Conservation (phyloP, 2,329 filamentous ascomycete genomes). For the Colletotrichum lini region DNA sequence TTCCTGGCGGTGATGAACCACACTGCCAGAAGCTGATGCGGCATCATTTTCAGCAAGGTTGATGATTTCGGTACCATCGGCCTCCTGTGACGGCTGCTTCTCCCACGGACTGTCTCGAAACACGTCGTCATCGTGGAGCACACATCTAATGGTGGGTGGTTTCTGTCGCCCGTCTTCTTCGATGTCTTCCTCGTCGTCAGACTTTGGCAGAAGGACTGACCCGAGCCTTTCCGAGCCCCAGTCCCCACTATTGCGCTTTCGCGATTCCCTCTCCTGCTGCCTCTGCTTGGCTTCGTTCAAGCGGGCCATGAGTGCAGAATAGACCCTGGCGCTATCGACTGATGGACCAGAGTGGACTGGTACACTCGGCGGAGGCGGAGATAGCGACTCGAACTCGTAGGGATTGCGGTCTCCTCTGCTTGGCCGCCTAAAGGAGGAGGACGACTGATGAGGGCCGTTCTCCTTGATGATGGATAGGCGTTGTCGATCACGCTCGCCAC, state of each 20-base stretch:
- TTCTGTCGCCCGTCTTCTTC: not conserved
- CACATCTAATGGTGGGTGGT: slow-evolving; percentile 49
- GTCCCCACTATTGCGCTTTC: not conserved
- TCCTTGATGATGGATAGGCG: slow-evolving; percentile 77
- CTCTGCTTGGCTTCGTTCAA: slow-evolving; percentile 57
- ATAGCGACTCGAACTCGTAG: slow-evolving; percentile 26
- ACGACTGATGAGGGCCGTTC: slow-evolving; percentile 60
- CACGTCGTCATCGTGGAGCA: slow-evolving; percentile 52
- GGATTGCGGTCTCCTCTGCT: slow-evolving; percentile 46
- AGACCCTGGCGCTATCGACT: slow-evolving; percentile 72
- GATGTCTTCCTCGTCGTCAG: not conserved
- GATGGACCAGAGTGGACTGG: slow-evolving; percentile 45
- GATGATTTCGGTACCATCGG: not conserved
- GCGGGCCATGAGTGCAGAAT: slow-evolving; percentile 74
- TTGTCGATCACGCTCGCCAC: slow-evolving; percentile 65
- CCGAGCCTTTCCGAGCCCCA: not conserved
- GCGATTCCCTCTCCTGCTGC: not conserved
- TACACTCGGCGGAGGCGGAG: not conserved
- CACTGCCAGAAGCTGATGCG: slow-evolving; percentile 4
- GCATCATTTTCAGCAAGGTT: not conserved
- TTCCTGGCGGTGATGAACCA: slow-evolving; percentile 5
- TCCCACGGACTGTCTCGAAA: slow-evolving; percentile 45
- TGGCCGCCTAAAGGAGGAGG: slow-evolving; percentile 52
- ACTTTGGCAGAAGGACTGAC: not conserved
- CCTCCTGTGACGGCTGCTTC: slow-evolving; percentile 6